Conservation (phyloP, 2,329 filamentous ascomycete species). For the Parascedosporium putredinis region DNA sequence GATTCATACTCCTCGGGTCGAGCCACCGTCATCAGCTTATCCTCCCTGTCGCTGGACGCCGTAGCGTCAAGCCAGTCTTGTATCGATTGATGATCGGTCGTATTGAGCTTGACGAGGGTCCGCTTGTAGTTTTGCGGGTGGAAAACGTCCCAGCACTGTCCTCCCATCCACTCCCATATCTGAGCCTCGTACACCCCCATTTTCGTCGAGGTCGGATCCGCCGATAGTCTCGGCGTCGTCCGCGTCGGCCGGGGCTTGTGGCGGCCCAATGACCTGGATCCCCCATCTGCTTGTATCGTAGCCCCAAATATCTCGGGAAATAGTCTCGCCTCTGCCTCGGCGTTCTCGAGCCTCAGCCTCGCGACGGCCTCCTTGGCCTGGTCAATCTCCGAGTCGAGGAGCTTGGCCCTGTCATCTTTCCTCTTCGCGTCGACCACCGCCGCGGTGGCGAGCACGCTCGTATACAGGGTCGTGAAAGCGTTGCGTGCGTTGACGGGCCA, state of each 20-base stretch:
- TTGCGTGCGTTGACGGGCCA: no score
- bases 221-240: background rate
- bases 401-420: slow-evolving; percentile 46
- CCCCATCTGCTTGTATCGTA: background rate
- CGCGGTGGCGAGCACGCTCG: slow-evolving; percentile 55
- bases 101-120: background rate
- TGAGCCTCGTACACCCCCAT: background rate
- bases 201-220: background rate
- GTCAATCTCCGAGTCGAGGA: slow-evolving; percentile 45
- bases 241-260: background rate
- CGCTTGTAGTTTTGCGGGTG: background rate
- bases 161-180: slow-evolving; percentile 3
- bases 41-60: background rate
- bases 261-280: background rate
- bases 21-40: background rate
- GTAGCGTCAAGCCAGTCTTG: background rate
- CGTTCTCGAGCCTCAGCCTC: slow-evolving; percentile 10
- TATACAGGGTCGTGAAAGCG: slow-evolving; percentile 57
- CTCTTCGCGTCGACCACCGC: slow-evolving; percentile 49
- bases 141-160: slow-evolving; percentile 2
- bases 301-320: slow-evolving; percentile 4
- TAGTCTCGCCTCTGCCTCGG: slow-evolving; percentile 3
- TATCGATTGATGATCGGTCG: slow-evolving; percentile 1
- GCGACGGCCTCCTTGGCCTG: slow-evolving; percentile 12
- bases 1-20: background rate